Evolutionary conservation across 805 yeast species (phyloP).

Genomic region (Yamadazyma philogaea): DNA sequence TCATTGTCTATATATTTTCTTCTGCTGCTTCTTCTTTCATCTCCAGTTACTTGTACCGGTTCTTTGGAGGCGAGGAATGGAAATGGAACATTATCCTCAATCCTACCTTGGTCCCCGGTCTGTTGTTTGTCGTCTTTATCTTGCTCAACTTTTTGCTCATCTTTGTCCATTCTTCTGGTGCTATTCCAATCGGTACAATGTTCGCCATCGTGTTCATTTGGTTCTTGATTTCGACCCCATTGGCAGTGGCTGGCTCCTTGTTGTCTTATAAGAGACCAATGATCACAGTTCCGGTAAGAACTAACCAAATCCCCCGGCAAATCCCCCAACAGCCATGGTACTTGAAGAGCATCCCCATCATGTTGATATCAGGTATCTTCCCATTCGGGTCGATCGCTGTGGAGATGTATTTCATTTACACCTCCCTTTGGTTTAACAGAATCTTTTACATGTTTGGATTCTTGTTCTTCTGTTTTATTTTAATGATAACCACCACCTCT

Average conservation of each 20-base stretch:
- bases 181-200: conserved; percentile 90
- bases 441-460: conserved; percentile 98
- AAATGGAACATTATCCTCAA: conserved; percentile 78
- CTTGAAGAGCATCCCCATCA: conserved; percentile 60
- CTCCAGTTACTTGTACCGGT: conserved; percentile 82
- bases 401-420: conserved; percentile 88
- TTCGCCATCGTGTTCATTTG: conserved; percentile 76
- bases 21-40: conserved; percentile 83
- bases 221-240: conserved; percentile 82
- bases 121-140: conserved; percentile 59
- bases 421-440: conserved; percentile 90
- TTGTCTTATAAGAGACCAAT: conserved; percentile 63
- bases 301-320: conserved; percentile 95
- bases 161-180: conserved; percentile 81
- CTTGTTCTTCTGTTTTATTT: conserved; percentile 79
- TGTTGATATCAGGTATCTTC: conserved; percentile 81
- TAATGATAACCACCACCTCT: conserved; percentile 78
- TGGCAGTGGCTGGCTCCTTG: conserved; percentile 79
- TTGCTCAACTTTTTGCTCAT: conserved; percentile 80
- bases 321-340: conserved; percentile 90
- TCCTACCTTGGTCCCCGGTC: conserved; percentile 83
- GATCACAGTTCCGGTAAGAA: conserved; percentile 73
- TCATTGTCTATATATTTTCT: conserved; percentile 74
- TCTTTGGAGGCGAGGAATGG: conserved; percentile 91
- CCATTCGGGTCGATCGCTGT: conserved; percentile 95